Conservation (phyloP, 768 basidiomycete genomes). For the Heimioporus sp. region DNA sequence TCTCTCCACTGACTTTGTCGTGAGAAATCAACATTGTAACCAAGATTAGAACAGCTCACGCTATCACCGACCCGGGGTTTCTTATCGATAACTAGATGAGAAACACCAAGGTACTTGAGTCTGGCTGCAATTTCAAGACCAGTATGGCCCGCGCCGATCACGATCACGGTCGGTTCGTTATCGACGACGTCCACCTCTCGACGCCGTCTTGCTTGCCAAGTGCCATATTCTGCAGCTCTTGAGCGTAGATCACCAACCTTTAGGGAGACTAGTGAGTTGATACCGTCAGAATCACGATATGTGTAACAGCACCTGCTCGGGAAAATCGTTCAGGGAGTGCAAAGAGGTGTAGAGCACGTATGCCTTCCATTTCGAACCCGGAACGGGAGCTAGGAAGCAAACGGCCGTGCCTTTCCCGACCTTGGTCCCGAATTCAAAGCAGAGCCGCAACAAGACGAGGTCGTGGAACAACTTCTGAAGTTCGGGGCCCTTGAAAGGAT, state of each 20-base stretch:
- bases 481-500: constrained; percentile 24
- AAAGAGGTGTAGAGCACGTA: constrained; percentile 59
- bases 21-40: not conserved
- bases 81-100: constrained; percentile 56
- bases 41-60: constrained; percentile 8
- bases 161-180: constrained; percentile 54
- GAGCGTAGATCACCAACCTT: constrained; percentile 42
- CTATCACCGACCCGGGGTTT: constrained; percentile 51
- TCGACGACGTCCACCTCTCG: constrained; percentile 45
- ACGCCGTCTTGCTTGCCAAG: constrained; percentile 50
- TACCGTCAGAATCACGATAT: not conserved
- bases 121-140: constrained; percentile 66
- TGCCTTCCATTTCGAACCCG: constrained; percentile 52
- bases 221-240: constrained; percentile 44
- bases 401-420: constrained; percentile 52
- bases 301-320: constrained; percentile 39
- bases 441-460: constrained; percentile 52
- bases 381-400: constrained; percentile 49
- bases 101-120: constrained; percentile 57
- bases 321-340: constrained; percentile 54
- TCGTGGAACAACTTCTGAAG: constrained; percentile 49
- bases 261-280: not conserved
- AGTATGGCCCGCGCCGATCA: constrained; percentile 66
- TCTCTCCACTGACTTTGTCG: constrained; percentile 43
- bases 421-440: constrained; percentile 54